A percentile compares a stretch with the other conserved stretches of the same genome.
These are phyloP conservation scores for Athelia psychrophila DNA, from an alignment of 1,284 basidiomycete species.

Conservation along the genomic window DNA sequence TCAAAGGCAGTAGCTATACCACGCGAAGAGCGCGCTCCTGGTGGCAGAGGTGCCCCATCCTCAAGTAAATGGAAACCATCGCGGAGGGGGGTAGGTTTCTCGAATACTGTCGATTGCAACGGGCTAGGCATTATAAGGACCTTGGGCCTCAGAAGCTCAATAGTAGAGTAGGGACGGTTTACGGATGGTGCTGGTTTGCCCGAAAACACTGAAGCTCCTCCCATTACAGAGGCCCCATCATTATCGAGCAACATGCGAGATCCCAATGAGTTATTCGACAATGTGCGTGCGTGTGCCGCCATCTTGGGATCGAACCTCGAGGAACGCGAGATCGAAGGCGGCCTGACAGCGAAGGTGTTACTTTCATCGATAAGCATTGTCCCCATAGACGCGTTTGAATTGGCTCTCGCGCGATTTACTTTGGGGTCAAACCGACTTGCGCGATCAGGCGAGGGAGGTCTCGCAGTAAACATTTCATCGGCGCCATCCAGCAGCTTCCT, in stretches of 20 bases:
- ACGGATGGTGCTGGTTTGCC: slow-evolving; percentile 32
- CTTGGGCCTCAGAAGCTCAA: slow-evolving; percentile 77
- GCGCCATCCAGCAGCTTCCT: slow-evolving; percentile 34
- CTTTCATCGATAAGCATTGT: slow-evolving; percentile 37
- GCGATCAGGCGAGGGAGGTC: slow-evolving; percentile 29
- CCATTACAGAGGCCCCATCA: slow-evolving; percentile 43
- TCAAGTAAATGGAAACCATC: slow-evolving; percentile 62
- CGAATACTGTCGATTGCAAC: slow-evolving; percentile 49
- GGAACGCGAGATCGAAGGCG: slow-evolving; percentile 53
- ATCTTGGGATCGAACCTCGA: slow-evolving; percentile 75
- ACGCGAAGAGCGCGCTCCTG: slow-evolving; percentile 57
- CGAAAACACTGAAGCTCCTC: slow-evolving; percentile 36
- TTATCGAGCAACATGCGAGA: slow-evolving; percentile 61
- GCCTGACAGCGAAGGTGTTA: slow-evolving; percentile 59
- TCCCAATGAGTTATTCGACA: slow-evolving; percentile 65
- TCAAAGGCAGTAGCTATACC: slow-evolving; percentile 37
- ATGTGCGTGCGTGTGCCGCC: slow-evolving; percentile 51
- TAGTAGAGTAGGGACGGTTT: slow-evolving; percentile 61
- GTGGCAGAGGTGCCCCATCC: slow-evolving; percentile 69
- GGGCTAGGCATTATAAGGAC: slow-evolving; percentile 85
- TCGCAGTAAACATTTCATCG: slow-evolving; percentile 22
- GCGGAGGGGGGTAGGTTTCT: slow-evolving; percentile 29
- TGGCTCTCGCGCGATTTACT: slow-evolving; percentile 30
- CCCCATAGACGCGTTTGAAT: slow-evolving; percentile 31
- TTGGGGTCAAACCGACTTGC: slow-evolving; percentile 39